Evolutionary conservation across 148 eudicot genomes (phyloP).

Genomic region (Chenopodium formosanum): DNA sequence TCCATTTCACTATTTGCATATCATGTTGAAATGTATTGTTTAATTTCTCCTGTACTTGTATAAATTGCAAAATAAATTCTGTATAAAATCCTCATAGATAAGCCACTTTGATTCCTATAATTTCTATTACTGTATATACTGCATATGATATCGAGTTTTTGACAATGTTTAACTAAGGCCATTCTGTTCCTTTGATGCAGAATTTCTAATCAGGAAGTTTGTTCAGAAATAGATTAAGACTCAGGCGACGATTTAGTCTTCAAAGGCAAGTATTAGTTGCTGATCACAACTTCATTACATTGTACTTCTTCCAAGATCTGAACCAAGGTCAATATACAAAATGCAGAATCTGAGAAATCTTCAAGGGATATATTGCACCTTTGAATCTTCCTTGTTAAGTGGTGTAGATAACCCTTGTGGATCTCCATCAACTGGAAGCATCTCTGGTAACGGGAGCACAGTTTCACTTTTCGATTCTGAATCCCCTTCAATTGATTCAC

Average conservation of each 20-base stretch:
- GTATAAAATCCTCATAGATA: not conserved
- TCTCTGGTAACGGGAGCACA: conserved; percentile 15
- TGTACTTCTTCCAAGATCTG: not conserved
- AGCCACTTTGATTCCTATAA: not conserved
- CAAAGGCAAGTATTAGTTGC: conserved; percentile 14
- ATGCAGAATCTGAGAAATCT: conserved; percentile 24
- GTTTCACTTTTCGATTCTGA: conserved; percentile 18
- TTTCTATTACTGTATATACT: not conserved
- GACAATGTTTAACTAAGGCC: not conserved
- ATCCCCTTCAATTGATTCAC: conserved; percentile 20
- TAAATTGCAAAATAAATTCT: not conserved
- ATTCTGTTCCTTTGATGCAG: conserved; percentile 12
- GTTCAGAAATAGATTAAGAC: not conserved
- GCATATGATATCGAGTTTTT: no score
- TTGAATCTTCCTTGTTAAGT: conserved; percentile 19
- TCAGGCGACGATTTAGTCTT: not conserved
- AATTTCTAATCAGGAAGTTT: not conserved
- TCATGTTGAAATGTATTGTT: not conserved
- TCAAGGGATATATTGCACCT: conserved; percentile 19
- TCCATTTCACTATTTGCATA: not conserved
- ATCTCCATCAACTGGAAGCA: conserved; percentile 20
- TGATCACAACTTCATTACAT: not conserved
- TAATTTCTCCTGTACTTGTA: not conserved
- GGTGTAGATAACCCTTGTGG: not conserved
- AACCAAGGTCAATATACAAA: conserved; percentile 10